These are phyloP conservation scores for Turnera subulata DNA, from an alignment of 345 rosid species.

Conservation along the genomic window DNA sequence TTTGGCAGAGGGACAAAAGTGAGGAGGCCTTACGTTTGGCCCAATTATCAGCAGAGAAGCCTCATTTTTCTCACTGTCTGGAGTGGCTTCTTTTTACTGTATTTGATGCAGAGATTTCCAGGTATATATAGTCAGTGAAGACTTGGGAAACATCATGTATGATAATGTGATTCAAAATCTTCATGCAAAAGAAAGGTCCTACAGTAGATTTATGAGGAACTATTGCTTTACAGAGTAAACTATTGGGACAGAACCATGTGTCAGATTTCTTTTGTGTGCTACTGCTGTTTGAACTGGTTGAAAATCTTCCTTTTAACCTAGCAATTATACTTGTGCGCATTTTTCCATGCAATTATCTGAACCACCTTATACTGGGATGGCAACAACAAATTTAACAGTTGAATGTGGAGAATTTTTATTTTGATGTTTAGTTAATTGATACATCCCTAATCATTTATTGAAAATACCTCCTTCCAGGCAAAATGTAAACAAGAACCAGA, in stretches of 20 bases:
- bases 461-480: constrained; percentile 40
- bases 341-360: too few species aligned
- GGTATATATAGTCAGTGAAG: constrained; percentile 46
- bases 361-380: too few species aligned
- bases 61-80: constrained; percentile 92
- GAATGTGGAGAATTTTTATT: neutral
- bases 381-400: too few species aligned
- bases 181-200: too few species aligned
- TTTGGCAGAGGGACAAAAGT: constrained; percentile 71
- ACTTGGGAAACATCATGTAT: neutral
- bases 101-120: constrained; percentile 91
- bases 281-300: neutral
- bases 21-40: constrained; percentile 85
- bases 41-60: constrained; percentile 87
- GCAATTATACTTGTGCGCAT: too few species aligned
- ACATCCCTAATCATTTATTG: neutral
- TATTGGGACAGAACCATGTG: too few species aligned
- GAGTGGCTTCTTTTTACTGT: constrained; percentile 99
- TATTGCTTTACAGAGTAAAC: too few species aligned
- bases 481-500: constrained; percentile 58
- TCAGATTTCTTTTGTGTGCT: too few species aligned
- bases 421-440: neutral
- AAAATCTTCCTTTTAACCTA: too few species aligned
- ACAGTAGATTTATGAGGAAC: too few species aligned
- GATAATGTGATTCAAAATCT: neutral